Percentiles rank a stretch among this genome's conserved stretches.
Evolutionary conservation across 2,329 filamentous ascomycete species (phyloP).

Genomic region (Mycosphaerella sp.): DNA sequence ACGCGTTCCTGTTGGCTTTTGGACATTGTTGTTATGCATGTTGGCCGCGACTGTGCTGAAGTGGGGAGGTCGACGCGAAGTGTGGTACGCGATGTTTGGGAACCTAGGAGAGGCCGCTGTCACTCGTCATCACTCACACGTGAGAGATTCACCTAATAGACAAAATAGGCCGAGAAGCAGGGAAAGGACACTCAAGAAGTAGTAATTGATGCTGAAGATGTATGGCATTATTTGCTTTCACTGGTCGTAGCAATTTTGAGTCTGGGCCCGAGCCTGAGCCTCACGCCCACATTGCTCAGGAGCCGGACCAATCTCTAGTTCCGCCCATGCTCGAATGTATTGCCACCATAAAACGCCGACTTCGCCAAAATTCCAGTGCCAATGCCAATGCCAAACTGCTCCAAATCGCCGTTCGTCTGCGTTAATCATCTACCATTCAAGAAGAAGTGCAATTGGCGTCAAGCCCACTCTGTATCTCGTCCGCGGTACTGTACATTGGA

Average conservation of each 20-base stretch:
- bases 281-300: neutral
- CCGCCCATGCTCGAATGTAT: neutral
- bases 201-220: neutral
- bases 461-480: neutral
- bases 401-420: neutral
- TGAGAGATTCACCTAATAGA: neutral
- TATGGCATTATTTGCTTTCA: conserved; percentile 7
- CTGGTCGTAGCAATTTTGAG: conserved; percentile 7
- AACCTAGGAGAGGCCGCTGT: neutral
- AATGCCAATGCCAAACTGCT: neutral
- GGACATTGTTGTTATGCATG: conserved; percentile 10
- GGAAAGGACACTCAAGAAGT: neutral
- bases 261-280: conserved; percentile 2
- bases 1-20: conserved; percentile 51
- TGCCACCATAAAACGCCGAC: conserved; percentile 5
- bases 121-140: too few species aligned
- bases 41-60: neutral
- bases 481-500: neutral
- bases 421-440: conserved; percentile 2
- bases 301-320: neutral
- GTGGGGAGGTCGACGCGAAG: neutral
- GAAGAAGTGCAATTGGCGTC: conserved; percentile 1
- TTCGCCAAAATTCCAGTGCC: neutral
- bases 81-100: conserved; percentile 7
- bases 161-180: neutral